A percentile compares a stretch with the other conserved stretches of the same genome.
Evolutionary conservation across 2,329 filamentous ascomycete species (phyloP).

Genomic region (Cercospora zeina): DNA sequence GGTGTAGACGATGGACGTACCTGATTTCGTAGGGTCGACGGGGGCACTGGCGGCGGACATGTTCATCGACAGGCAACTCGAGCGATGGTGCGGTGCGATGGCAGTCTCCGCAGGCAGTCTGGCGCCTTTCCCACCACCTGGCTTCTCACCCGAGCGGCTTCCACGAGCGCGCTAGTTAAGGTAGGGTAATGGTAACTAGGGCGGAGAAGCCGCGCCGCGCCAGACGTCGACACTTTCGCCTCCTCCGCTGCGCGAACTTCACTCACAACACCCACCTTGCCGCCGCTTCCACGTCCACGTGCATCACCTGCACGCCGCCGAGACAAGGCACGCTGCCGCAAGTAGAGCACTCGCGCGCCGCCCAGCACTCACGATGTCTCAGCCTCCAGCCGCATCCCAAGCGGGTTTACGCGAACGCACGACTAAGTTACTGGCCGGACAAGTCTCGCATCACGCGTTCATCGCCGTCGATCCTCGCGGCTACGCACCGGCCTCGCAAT

Average conservation of each 20-base stretch:
- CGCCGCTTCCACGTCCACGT: background rate
- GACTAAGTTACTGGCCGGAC: background rate
- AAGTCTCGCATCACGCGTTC: background rate
- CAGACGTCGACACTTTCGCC: background rate
- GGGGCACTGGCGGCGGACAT: slow-evolving; percentile 26
- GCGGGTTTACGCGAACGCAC: background rate
- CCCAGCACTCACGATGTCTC: background rate
- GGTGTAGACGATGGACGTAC: slow-evolving; percentile 18
- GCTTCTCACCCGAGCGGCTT: background rate
- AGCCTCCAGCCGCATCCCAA: background rate
- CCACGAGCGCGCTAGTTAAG: slow-evolving; percentile 3
- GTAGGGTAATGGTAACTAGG: too few relatives aligned
- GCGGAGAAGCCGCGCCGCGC: background rate
- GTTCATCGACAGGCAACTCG: background rate
- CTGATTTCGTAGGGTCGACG: slow-evolving; percentile 25
- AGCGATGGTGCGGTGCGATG: background rate
- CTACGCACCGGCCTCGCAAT: background rate
- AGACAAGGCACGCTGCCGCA: background rate
- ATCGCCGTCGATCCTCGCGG: background rate
- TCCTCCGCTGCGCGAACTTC: background rate
- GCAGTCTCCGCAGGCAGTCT: background rate
- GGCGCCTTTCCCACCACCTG: slow-evolving; percentile 1
- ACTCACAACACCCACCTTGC: background rate
- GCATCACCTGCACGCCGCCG: background rate
- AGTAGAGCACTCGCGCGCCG: background rate